A percentile compares a stretch with the other conserved stretches of the same genome.
Evolutionary conservation across 2,329 filamentous ascomycete genomes (phyloP).

Genomic region (Trichoderma pleuroti): DNA sequence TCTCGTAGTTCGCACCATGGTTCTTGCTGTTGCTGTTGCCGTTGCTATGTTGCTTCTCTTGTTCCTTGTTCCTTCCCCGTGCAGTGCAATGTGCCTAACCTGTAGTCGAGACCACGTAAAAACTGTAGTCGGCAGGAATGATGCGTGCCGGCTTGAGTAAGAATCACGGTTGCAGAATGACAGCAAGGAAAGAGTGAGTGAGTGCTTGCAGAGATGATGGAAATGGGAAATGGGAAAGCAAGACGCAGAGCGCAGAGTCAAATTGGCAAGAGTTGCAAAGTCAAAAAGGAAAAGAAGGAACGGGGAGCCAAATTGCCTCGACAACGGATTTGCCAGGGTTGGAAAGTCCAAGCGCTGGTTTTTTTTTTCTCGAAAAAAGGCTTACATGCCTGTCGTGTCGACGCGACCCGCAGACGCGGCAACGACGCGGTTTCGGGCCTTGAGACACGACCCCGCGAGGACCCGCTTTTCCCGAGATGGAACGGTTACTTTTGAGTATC

Average conservation of each 20-base stretch:
- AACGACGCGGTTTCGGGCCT: not conserved
- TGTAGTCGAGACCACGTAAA: not conserved
- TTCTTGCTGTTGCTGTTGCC: not conserved
- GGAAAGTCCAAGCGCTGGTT: slow-evolving; percentile 3
- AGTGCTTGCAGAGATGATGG: not conserved
- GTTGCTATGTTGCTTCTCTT: not conserved
- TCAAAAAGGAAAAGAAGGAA: not conserved
- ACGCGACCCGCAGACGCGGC: slow-evolving; percentile 18
- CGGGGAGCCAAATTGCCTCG: slow-evolving; percentile 15
- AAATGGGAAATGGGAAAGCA: not conserved
- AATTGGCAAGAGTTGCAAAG: not conserved
- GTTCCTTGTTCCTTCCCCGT: not conserved
- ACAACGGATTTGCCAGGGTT: slow-evolving; percentile 12
- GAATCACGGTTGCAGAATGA: not conserved
- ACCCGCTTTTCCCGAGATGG: not conserved
- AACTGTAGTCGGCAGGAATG: not conserved
- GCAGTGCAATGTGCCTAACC: slow-evolving; percentile 3
- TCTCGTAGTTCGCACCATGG: slow-evolving; percentile 21
- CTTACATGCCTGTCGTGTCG: not conserved
- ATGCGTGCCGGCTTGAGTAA: not conserved
- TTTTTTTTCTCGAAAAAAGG: not conserved
- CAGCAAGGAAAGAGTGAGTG: not conserved
- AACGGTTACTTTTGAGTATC: not conserved
- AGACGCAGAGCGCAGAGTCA: not conserved
- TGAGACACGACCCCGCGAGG: not conserved